phyloP scores from a whole-genome alignment of 495 filamentous ascomycete genomes.

The Coniosporium apollinis region DNA sequence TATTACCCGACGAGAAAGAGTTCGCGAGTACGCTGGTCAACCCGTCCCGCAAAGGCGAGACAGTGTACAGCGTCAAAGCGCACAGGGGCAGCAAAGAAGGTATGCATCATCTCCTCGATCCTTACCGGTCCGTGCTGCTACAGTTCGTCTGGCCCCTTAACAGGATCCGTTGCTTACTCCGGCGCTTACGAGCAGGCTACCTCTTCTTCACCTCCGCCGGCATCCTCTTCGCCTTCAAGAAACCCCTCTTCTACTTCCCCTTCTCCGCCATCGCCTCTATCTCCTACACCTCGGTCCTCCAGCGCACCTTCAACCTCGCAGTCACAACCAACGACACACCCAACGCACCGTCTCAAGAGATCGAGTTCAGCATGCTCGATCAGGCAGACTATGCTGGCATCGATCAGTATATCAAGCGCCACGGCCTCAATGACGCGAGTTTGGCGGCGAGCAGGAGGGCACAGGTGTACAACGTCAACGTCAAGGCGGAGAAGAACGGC shows the following conservation, averaged over 20 bases:
- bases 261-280: constrained; percentile 63
- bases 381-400: constrained; percentile 45
- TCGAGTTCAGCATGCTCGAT: constrained; percentile 28
- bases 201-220: constrained; percentile 77
- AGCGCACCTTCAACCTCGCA: constrained; percentile 85
- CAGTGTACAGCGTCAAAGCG: constrained; percentile 81
- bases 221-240: constrained; percentile 90
- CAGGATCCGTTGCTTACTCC: background rate
- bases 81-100: constrained; percentile 88
- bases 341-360: constrained; percentile 12
- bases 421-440: constrained; percentile 75
- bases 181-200: constrained; percentile 38
- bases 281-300: constrained; percentile 77
- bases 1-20: constrained; percentile 50
- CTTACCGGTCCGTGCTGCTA: no score
- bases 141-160: no score
- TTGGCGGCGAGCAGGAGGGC: constrained; percentile 79
- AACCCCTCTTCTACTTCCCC: constrained; percentile 74
- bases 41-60: constrained; percentile 74
- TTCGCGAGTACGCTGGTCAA: constrained; percentile 67
- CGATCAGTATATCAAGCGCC: constrained; percentile 63
- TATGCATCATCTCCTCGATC: no score
- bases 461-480: constrained; percentile 59
- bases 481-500: constrained; percentile 34
- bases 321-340: constrained; percentile 35